Base-by-base conservation (phyloP, 2,329 filamentous ascomycete genomes). In the Arthroderma sp. region DNA sequence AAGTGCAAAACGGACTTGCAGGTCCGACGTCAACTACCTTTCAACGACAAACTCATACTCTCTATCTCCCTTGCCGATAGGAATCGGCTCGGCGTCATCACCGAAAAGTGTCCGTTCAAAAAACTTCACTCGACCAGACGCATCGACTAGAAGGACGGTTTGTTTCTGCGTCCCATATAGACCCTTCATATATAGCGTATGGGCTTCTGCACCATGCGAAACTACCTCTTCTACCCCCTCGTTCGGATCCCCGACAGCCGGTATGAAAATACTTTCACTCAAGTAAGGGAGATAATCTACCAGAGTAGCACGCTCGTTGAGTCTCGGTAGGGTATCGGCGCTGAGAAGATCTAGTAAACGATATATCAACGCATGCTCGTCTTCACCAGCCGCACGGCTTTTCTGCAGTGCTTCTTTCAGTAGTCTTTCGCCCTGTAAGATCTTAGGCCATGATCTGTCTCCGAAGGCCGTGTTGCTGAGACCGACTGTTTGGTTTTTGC, bases 151-250 rank as follows among this genome's bases (percentile, higher is more conserved):
- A 1, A 85, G 71, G 6, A 85, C 70, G 0, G 80, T 82, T 66
- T 85, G 82, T 67, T 82, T 82, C 65, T 83, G 80, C 1, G 83
- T 86, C 0, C 82, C 83, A 65, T 86, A 86, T 6, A 77, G 69
- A 0, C 79, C 79, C 57, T 71, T 73, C 54, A 69, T 61, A 65
- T 77, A 70, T 23, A 52, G 35, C 49, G 56, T 55, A 55, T 60
- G 56, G 9, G 63, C 61, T n/a, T 67, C 64, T 37, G 68, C 59
- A 11, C 61, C 63, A 28, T 66, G 61, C 1, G 56, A 19, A 33
- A 62, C 39, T 21, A 61, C 56, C 15, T 4, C 44, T 11, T 62
- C 59, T 2, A 58, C 61, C 44, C 65, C 66, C 13, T 75, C 67
- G 33, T 74, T 70, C 25, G 76, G 71, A 5, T 73, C 70, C 6